Base-by-base conservation (phyloP, 805 yeast species). In the Starmerella stellata region DNA sequence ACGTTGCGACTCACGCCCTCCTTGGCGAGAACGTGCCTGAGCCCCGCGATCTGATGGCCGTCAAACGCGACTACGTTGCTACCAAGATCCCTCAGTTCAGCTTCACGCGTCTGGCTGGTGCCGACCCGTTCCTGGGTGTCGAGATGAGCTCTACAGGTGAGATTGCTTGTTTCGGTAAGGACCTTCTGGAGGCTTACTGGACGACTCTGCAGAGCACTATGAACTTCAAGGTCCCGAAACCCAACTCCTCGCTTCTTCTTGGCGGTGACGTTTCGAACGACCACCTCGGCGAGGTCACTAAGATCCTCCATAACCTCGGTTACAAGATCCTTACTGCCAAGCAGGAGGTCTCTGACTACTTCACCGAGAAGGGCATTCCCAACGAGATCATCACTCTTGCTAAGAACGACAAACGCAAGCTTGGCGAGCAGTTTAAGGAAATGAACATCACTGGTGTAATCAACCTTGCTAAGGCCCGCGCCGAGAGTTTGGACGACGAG, bases 81-180 rank as follows among this genome's bases (percentile, higher is more conserved):
- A 79, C 92, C 40, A 90, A 90, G 65, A 95, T 87, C 39, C 98
- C 99, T 35, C 99, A 90, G 65, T 90, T 90, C 63, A 87, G 96
- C 5, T 90, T 90, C 68, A 85, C 96, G 30, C 76, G 99, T 66
- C 69, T 90, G 54, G 95, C 96, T 16, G 99, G 98, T 49, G 99
- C 99, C 37, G 99, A 90, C 61, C 99, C 99, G 47, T 85, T 80
- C 70, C 69, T 90, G 56, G 98, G 98, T 47, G 98, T 90, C 49
- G 99, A 90, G 66, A 90, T 90, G 99, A 77, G 96, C 5, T 85
- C 96, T 11, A 90, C 99, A 38, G 99, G 99, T 61, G 99, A 90
- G 65, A 79, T 90, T 57, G 98, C 98, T 23, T 80, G 95, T 58
- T 90, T 90, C 57, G 99, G 99, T 52, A 66, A 66, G 45, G 77